A percentile compares a stretch with the other conserved stretches of the same genome.
Evolutionary conservation across 2,329 filamentous ascomycete species (phyloP).

Genomic region (Calonectria hongkongensis): DNA sequence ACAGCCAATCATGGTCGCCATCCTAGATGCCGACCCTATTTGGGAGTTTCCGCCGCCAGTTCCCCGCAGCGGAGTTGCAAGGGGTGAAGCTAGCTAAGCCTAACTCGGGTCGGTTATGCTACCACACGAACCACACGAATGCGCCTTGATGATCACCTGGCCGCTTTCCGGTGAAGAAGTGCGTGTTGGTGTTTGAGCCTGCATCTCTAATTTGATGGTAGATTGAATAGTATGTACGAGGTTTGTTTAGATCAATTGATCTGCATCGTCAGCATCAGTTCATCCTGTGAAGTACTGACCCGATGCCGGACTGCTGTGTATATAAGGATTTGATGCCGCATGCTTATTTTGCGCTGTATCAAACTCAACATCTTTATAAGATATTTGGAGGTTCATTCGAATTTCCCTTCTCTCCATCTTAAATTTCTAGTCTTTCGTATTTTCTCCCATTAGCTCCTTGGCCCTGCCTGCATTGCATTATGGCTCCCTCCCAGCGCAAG

Average conservation of each 20-base stretch:
- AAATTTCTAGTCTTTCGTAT: too few relatives aligned
- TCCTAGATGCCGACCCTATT: not conserved
- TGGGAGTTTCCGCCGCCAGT: not conserved
- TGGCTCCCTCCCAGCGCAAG: constrained; percentile 53
- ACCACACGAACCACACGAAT: constrained; percentile 14
- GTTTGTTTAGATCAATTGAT: constrained; percentile 1
- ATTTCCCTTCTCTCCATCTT: too few relatives aligned
- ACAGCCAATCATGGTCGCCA: not conserved
- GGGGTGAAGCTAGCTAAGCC: not conserved
- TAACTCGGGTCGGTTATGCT: constrained; percentile 17
- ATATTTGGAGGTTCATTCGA: not conserved
- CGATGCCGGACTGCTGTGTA: not conserved
- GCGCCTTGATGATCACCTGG: constrained; percentile 15
- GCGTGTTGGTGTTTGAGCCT: not conserved
- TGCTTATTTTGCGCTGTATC: not conserved
- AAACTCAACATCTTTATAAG: not conserved
- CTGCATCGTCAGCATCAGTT: constrained; percentile 17
- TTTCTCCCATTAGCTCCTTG: not conserved
- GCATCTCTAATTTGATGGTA: constrained; percentile 12
- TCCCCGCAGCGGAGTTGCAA: constrained; percentile 7
- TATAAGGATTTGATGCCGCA: not conserved
- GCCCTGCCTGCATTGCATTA: not conserved
- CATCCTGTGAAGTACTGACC: not conserved
- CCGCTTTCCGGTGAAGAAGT: not conserved
- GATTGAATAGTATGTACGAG: constrained; percentile 3